Conservation (phyloP, 208 protist species). For the Leishmania aethiopica region DNA sequence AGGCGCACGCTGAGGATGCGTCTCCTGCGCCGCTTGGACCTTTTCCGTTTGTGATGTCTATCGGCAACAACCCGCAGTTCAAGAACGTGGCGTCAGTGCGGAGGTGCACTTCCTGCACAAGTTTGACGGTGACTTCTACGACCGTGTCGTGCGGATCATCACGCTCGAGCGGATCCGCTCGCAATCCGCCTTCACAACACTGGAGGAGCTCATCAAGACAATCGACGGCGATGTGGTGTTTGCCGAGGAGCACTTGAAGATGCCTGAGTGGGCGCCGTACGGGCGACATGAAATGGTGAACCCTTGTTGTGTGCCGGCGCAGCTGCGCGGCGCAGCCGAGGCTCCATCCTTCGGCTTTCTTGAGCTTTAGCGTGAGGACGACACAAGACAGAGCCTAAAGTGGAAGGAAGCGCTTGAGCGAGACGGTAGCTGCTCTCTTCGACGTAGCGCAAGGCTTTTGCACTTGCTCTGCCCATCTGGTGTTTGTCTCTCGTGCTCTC, state of each 20-base stretch:
- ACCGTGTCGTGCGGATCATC: constrained; percentile 66
- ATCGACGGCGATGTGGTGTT: constrained; percentile 70
- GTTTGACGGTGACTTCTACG: constrained; percentile 91
- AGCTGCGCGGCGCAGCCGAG: background rate
- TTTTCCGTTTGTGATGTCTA: constrained; percentile 84
- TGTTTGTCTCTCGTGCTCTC: too few relatives aligned
- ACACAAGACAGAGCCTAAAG: background rate
- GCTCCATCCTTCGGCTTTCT: constrained; percentile 25
- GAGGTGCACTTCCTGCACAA: constrained; percentile 91
- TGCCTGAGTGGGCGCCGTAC: constrained; percentile 26
- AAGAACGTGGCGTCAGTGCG: constrained; percentile 65
- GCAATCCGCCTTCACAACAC: constrained; percentile 69
- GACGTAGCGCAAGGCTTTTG: background rate
- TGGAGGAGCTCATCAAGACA: constrained; percentile 78
- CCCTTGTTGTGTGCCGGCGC: constrained; percentile 17
- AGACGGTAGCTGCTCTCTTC: background rate
- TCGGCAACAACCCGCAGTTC: constrained; percentile 93
- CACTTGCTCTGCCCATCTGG: background rate
- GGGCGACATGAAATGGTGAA: constrained; percentile 47
- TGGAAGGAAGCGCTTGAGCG: background rate
- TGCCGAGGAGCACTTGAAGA: constrained; percentile 38
- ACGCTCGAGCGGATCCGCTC: constrained; percentile 59
- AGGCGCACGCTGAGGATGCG: background rate
- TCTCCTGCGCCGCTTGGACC: constrained; percentile 28
- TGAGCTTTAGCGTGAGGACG: constrained; percentile 1